These are phyloP conservation scores for Phytomonas francai DNA, from an alignment of 208 protist species.

Conservation along the genomic window DNA sequence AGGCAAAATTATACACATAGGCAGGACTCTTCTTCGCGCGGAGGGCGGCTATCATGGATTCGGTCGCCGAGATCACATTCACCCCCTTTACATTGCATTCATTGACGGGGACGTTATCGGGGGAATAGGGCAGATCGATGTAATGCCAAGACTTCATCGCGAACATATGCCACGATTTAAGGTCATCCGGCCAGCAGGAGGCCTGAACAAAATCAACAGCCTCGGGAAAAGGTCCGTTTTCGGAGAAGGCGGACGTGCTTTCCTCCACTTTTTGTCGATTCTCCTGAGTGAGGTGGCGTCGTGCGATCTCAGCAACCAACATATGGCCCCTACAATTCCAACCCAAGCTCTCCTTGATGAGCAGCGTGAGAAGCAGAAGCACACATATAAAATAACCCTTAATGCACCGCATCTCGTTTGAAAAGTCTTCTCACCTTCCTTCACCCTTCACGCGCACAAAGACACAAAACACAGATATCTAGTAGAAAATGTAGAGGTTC, in stretches of 20 bases:
- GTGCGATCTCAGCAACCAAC: constrained; percentile 74
- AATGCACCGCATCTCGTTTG: background rate
- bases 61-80: constrained; percentile 16
- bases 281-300: constrained; percentile 24
- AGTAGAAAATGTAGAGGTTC: background rate
- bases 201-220: constrained; percentile 56
- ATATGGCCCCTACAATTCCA: constrained; percentile 85
- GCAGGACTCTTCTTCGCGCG: constrained; percentile 11
- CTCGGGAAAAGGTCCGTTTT: constrained; percentile 54
- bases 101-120: constrained; percentile 29
- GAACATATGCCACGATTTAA: constrained; percentile 45
- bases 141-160: constrained; percentile 77
- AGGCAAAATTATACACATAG: constrained; percentile 57
- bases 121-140: constrained; percentile 55
- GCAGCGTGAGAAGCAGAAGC: background rate
- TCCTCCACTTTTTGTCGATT: constrained; percentile 27
- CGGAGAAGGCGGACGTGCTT: constrained; percentile 22
- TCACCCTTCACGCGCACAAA: background rate
- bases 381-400: background rate
- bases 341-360: constrained; percentile 18
- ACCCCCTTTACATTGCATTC: constrained; percentile 2
- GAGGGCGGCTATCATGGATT: constrained; percentile 11
- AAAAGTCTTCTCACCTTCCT: background rate
- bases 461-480: background rate
- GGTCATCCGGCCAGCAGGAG: constrained; percentile 80